Evolutionary conservation across 495 filamentous ascomycete species (phyloP).

Genomic region (Talaromyces trachyspermus): DNA sequence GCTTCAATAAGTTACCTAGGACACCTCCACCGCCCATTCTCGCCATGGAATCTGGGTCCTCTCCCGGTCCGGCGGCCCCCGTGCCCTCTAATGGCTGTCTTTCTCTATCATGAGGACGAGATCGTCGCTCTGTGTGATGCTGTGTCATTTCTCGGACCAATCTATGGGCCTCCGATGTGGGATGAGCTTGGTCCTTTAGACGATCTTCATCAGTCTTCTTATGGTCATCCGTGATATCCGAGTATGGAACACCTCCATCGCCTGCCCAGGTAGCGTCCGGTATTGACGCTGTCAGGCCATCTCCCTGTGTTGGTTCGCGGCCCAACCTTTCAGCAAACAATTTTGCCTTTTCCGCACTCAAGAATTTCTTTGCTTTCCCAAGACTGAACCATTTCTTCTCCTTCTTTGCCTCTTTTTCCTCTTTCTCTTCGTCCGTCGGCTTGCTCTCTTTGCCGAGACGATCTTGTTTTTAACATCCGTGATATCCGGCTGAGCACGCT

Average conservation of each 20-base stretch:
- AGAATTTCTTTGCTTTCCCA: neutral
- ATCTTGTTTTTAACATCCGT: neutral
- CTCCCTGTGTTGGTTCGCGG: neutral
- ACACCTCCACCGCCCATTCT: slow-evolving; percentile 51
- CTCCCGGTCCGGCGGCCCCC: neutral
- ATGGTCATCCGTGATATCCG: slow-evolving; percentile 25
- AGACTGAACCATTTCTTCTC: neutral
- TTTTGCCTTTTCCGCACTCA: neutral
- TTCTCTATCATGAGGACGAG: slow-evolving; percentile 3
- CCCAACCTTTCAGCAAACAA: slow-evolving; percentile 2
- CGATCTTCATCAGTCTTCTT: slow-evolving; percentile 24
- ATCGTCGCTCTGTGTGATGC: neutral
- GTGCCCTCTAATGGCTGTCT: slow-evolving; percentile 2
- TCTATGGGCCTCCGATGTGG: slow-evolving; percentile 16
- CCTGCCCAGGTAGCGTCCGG: slow-evolving; percentile 14
- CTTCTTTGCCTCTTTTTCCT: neutral
- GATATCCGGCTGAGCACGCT: neutral
- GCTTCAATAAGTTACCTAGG: slow-evolving; percentile 69
- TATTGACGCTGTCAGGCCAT: slow-evolving; percentile 1
- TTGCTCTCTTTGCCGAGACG: neutral
- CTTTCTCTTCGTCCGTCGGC: neutral
- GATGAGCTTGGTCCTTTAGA: slow-evolving; percentile 12
- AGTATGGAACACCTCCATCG: slow-evolving; percentile 18
- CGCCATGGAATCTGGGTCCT: slow-evolving; percentile 1
- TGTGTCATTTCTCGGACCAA: slow-evolving; percentile 16